phyloP scores from a whole-genome alignment of 306 rosid species.

The Ceratonia siliqua region DNA sequence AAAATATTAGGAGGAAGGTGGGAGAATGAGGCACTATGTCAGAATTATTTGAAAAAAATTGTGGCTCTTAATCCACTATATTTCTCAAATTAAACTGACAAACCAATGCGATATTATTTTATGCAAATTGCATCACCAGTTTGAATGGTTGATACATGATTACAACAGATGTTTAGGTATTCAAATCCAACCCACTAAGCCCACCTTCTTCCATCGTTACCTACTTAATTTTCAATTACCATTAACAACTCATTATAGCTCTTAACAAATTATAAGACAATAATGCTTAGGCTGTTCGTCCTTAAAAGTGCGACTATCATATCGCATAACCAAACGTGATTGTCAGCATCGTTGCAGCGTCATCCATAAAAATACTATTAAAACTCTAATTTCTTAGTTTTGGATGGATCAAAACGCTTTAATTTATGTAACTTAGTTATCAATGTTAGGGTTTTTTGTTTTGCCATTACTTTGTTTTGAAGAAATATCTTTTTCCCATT shows the following conservation, averaged over 20 bases:
- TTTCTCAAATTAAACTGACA: constrained; percentile 27
- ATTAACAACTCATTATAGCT: constrained; percentile 33
- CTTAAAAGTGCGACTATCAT: not conserved
- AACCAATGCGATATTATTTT: not conserved
- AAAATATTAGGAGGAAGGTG: not conserved
- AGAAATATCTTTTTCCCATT: too few species aligned
- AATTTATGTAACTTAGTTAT: not conserved
- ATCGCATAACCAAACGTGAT: not conserved
- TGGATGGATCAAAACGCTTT: not conserved
- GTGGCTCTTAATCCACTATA: constrained; percentile 35
- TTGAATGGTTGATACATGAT: not conserved
- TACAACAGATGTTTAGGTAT: not conserved
- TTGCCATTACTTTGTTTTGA: too few species aligned
- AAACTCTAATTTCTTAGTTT: not conserved
- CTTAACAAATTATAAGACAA: not conserved
- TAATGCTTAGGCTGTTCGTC: not conserved
- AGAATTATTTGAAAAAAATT: constrained; percentile 22
- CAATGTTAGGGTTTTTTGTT: not conserved
- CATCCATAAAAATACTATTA: not conserved
- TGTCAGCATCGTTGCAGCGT: not conserved
- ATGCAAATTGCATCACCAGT: constrained; percentile 5
- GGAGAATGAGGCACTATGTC: constrained; percentile 5
- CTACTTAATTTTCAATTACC: constrained; percentile 37
- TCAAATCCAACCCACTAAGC: not conserved
- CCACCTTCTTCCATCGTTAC: constrained; percentile 24